Base-by-base conservation (phyloP, 306 rosid species). In the Vicia faba region DNA sequence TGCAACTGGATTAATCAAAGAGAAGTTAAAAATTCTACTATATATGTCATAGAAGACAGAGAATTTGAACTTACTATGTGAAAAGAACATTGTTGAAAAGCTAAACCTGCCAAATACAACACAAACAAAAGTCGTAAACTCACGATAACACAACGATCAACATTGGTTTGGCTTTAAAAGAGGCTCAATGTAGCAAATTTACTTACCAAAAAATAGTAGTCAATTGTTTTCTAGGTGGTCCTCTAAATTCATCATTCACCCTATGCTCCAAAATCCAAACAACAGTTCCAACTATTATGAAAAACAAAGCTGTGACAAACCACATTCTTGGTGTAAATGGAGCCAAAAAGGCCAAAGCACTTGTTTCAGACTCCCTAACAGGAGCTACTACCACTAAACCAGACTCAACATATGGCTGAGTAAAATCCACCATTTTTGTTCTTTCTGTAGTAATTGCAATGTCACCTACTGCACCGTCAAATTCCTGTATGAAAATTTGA, bases 241-340 rank as follows among this genome's bases (percentile, higher is more conserved):
- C 99, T 11, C 99, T 89, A 58, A 93, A 93, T 0, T 90, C 96
- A 74, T 88, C 96, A 45, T 95, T 95, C 68, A 66, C 79, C 72
- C 97, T 84, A 75, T 95, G 99, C 87, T 95, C 99, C 82, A 95
- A 81, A 71, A 90, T 80, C 99, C 99, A 95, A 76, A 95, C 82
- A 66, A 78, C 96, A 40, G 87, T 84, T 78, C 99, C 99, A 11
- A 90, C 77, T 41, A 87, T 20, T 38, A 95, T 74, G 81, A 95
- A 90, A 78, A 82, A 88, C 28, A 50, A 5, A 44, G 95, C 99
- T 3, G 95, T 95, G 68, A 84, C 79, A 20, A 69, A 26, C 99
- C 99, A 95, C 99, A 95, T 82, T 55, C 1, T 57, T 23, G 73
- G 72, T 41, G 87, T 84, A 75, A 95, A 95, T 43, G 99, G 97